Evolutionary conservation across 228 moss, liverwort and hornwort species (phyloP), one percentile per base, ranked within the genome.

Genomic region (Sphagnum magellanicum): DNA sequence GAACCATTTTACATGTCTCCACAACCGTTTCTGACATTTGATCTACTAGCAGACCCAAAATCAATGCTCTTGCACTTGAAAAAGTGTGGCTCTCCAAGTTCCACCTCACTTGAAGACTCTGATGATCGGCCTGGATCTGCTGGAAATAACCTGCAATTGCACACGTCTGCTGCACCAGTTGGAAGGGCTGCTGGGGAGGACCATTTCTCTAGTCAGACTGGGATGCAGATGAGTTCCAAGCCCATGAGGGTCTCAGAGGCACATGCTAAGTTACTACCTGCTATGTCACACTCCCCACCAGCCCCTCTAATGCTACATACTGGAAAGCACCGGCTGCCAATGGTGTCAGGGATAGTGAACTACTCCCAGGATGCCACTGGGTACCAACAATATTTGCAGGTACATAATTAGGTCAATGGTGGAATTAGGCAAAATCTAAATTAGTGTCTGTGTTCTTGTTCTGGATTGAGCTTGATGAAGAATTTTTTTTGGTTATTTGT

Each of bases 111-210:
- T 62, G 95, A 92, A 60, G 95, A 90, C 74, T 92, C 92, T 58
- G 95, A 95, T 75, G 95, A 92, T 65, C 92, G 90, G 78, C 81
- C 90, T 67, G 83, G 87, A 17, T 92, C 92, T 69, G 95, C 79
- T 61, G 92, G 88, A 32, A 95, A 90, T 70, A 90, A 88, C 72
- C 71, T 92, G 65, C 90, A 90, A 65, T 81, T 95, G 48, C 87
- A 85, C 55, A 70, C 90, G 60, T 73, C 92, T 60, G 76, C 82
- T 62, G 77, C 81, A 68, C 84, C 89, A 70, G 92, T 83, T 50
- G 76, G 85, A 52, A 83, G 88, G 74, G 76, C 78, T 52, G 78
- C 71, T 66, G 49, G 72, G 50, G 83, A 80, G 58, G 90, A 90
- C 53, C 90, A 90, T 62, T 79, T 81, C 59, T 70, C 81, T 10